These are phyloP conservation scores for Xerocomus potaroensis DNA, from an alignment of 768 basidiomycete species.

Conservation along the genomic window DNA sequence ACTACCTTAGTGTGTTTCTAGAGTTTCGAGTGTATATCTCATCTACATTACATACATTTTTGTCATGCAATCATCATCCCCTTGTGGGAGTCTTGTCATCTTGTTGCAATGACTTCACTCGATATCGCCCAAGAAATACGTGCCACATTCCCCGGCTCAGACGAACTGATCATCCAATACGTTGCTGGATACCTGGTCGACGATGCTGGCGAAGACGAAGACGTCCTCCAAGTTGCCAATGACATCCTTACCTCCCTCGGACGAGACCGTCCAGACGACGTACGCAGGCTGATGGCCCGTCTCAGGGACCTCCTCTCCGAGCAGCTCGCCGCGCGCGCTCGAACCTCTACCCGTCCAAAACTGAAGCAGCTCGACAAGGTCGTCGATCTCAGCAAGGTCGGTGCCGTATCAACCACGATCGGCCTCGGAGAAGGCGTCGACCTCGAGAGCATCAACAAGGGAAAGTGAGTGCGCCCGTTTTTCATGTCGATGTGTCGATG, in stretches of 20 bases:
- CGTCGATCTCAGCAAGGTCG: constrained; percentile 81
- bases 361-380: constrained; percentile 78
- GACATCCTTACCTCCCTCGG: constrained; percentile 75
- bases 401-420: constrained; percentile 74
- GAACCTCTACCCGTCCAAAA: constrained; percentile 58
- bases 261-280: constrained; percentile 50
- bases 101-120: constrained; percentile 54
- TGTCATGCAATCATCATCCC: too few relatives aligned
- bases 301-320: constrained; percentile 63
- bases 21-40: constrained; percentile 8
- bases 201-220: constrained; percentile 85
- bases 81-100: too few relatives aligned
- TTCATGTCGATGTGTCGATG: too few relatives aligned
- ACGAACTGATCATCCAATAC: constrained; percentile 84
- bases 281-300: constrained; percentile 63
- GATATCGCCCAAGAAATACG: constrained; percentile 82
- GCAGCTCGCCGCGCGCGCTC: constrained; percentile 54
- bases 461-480: constrained; percentile 78
- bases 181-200: constrained; percentile 85
- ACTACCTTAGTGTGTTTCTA: constrained; percentile 25
- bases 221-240: constrained; percentile 72
- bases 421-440: constrained; percentile 81
- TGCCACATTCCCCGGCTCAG: constrained; percentile 63
- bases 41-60: constrained; percentile 23
- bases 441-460: constrained; percentile 89